phyloP scores from a whole-genome alignment of 2,329 filamentous ascomycete species.

The Colletotrichum sp. region DNA sequence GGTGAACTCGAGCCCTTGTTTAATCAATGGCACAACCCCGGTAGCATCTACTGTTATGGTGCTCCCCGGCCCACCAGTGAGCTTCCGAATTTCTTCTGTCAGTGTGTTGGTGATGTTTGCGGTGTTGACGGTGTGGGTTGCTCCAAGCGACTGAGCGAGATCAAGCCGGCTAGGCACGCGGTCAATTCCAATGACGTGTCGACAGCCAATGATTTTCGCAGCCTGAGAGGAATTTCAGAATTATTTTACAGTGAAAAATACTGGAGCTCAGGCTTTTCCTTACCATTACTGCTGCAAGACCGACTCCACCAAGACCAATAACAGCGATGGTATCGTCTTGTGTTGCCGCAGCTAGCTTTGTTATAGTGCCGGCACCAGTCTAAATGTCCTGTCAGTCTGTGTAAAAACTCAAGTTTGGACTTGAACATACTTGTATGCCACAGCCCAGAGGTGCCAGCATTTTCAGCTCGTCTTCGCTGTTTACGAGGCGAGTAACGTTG shows the following conservation, averaged over 20 bases:
- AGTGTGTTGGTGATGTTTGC: neutral
- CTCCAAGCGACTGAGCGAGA: neutral
- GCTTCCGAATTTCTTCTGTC: neutral
- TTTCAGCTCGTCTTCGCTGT: neutral
- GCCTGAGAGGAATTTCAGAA: neutral
- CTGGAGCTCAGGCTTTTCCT: fast-evolving
- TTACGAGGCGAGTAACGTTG: neutral
- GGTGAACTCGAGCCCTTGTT: neutral
- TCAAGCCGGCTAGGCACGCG: neutral
- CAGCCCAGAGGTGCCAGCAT: neutral
- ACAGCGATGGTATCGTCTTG: neutral
- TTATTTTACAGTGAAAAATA: fast-evolving
- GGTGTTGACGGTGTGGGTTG: neutral
- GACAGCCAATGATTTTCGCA: neutral
- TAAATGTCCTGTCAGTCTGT: neutral
- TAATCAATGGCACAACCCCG: neutral
- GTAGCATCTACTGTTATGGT: neutral
- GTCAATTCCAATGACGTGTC: neutral
- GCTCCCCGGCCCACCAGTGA: neutral
- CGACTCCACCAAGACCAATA: neutral
- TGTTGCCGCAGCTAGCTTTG: neutral
- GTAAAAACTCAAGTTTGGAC: fast-evolving
- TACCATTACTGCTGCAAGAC: neutral
- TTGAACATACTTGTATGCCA: neutral
- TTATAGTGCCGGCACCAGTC: neutral